These are phyloP conservation scores for Cryptococcus neoformans DNA, from an alignment of 1,284 basidiomycete species.

Conservation along the genomic window DNA sequence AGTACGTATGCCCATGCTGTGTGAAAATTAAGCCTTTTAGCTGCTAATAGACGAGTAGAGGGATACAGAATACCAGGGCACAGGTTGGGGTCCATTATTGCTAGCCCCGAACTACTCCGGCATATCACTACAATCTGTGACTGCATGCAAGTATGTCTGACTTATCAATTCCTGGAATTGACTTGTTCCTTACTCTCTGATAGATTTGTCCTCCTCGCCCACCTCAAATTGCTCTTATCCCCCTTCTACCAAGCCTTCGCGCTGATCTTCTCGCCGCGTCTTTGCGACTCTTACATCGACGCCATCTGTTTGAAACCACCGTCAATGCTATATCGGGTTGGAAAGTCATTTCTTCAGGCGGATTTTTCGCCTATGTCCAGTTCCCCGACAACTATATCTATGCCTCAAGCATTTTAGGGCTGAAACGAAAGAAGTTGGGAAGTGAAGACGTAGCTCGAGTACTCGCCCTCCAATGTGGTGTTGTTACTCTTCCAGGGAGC, in stretches of 20 bases:
- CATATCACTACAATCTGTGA: conserved; percentile 67
- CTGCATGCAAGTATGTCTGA: conserved; percentile 57
- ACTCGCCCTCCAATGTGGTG: conserved; percentile 62
- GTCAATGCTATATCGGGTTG: conserved; percentile 55
- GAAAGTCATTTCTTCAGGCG: conserved; percentile 65
- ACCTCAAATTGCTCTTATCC: conserved; percentile 64
- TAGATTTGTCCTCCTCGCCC: conserved; percentile 72
- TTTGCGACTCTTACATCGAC: conserved; percentile 57
- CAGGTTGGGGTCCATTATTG: conserved; percentile 73
- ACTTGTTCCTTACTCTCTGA: background rate
- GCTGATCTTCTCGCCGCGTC: conserved; percentile 57
- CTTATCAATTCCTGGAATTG: conserved; percentile 5
- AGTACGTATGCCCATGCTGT: conserved; percentile 27
- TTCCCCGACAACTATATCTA: conserved; percentile 59
- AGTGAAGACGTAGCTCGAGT: conserved; percentile 59
- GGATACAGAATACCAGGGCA: conserved; percentile 82
- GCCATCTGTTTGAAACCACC: conserved; percentile 56
- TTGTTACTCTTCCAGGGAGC: conserved; percentile 64
- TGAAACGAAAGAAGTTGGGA: conserved; percentile 48
- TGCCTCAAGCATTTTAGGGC: conserved; percentile 56
- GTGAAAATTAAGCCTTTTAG: background rate
- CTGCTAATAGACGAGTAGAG: conserved; percentile 52
- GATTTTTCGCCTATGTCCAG: conserved; percentile 70
- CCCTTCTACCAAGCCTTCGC: conserved; percentile 58
- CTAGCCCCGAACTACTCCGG: conserved; percentile 58